Percentiles rank a stretch among this genome's conserved stretches.
phyloP scores from a whole-genome alignment of 345 rosid genomes.

The Gossypium longicalyx region DNA sequence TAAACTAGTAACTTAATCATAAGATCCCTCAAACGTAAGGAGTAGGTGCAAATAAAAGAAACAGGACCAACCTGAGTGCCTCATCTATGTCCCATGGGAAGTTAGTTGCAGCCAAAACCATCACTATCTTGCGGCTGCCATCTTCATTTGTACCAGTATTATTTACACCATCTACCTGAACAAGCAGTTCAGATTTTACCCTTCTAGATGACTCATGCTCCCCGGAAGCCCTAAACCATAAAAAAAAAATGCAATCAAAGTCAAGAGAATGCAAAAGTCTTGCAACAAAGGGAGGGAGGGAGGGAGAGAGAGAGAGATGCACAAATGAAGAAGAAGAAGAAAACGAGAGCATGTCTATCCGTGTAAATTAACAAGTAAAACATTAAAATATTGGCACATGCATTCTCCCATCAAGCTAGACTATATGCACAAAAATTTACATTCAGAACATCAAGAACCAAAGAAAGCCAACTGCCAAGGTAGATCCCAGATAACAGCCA shows the following conservation, averaged over 20 bases:
- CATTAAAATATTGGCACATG: neutral
- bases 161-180: conserved; percentile 99
- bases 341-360: neutral
- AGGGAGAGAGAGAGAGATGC: neutral
- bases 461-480: conserved; percentile 4
- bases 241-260: conserved; percentile 1
- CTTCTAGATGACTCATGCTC: conserved; percentile 99
- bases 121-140: conserved; percentile 92
- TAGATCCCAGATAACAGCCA: conserved; percentile 5
- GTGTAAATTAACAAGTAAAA: neutral
- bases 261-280: neutral
- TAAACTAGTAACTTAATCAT: neutral
- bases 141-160: conserved; percentile 87
- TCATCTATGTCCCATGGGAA: conserved; percentile 99
- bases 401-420: neutral
- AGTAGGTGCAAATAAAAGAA: conserved; percentile 3
- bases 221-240: conserved; percentile 71
- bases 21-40: conserved; percentile 9
- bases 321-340: neutral
- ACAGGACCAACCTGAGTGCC: conserved; percentile 69
- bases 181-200: conserved; percentile 98
- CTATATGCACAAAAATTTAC: neutral
- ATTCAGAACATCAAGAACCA: conserved; percentile 3
- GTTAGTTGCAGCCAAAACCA: conserved; percentile 99
- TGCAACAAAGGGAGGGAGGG: neutral